phyloP scores from a whole-genome alignment of 164 flowering plant species.

The Stephania japonica region DNA sequence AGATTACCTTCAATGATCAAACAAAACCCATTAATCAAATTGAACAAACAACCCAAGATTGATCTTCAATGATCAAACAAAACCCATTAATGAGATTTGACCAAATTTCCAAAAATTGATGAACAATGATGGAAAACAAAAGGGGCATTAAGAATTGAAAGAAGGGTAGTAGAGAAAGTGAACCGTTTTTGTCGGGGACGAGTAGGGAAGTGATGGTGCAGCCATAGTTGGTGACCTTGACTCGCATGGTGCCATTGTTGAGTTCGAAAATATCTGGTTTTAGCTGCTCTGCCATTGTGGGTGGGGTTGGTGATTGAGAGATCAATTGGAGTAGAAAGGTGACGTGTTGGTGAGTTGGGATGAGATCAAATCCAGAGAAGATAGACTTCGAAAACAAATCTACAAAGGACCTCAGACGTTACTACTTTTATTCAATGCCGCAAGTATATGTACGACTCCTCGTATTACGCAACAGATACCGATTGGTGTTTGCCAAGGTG shows the following conservation, averaged over 20 bases:
- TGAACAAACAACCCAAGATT: background rate
- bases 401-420: too few relatives aligned
- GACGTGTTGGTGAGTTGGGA: background rate
- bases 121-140: background rate
- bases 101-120: too few relatives aligned
- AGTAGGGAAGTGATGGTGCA: constrained; percentile 72
- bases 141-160: too few relatives aligned
- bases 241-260: constrained; percentile 75
- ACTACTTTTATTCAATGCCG: too few relatives aligned
- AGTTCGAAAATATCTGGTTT: constrained; percentile 63
- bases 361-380: background rate
- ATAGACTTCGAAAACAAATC: too few relatives aligned
- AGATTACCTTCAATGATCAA: constrained; percentile 30
- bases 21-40: background rate
- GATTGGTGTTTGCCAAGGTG: too few relatives aligned
- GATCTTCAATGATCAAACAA: background rate
- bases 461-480: too few relatives aligned
- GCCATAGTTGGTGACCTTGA: constrained; percentile 66
- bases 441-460: too few relatives aligned
- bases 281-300: constrained; percentile 11
- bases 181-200: constrained; percentile 79
- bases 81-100: background rate
- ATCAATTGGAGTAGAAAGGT: background rate
- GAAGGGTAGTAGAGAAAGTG: background rate
- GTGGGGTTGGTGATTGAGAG: background rate